phyloP scores from a whole-genome alignment of 352 stramenopile genomes.

The Pythium vanterpoolii region DNA sequence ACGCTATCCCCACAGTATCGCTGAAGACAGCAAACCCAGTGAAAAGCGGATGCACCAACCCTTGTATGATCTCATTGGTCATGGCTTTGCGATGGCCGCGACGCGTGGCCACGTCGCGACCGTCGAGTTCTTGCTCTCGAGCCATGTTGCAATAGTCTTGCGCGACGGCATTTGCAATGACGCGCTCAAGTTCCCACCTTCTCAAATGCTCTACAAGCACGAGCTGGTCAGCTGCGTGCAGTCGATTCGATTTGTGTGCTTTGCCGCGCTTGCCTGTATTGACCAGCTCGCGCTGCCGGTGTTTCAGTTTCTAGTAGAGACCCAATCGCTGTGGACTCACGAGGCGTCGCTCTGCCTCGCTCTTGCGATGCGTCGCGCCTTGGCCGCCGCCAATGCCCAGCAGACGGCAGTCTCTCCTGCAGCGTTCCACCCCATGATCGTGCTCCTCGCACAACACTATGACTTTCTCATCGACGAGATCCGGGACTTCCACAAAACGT shows the following conservation, averaged over 20 bases:
- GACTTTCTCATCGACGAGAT: slow-evolving; percentile 21
- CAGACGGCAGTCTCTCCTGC: not conserved
- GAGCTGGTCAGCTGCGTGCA: slow-evolving; percentile 11
- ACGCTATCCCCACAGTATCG: slow-evolving; percentile 12
- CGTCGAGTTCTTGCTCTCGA: slow-evolving; percentile 23
- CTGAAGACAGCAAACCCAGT: not conserved
- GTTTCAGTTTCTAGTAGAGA: slow-evolving; percentile 20
- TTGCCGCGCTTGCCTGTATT: slow-evolving; percentile 21
- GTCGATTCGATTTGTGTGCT: slow-evolving; percentile 21
- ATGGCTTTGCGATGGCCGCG: slow-evolving; percentile 11
- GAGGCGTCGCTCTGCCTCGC: slow-evolving; percentile 21
- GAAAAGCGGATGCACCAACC: slow-evolving; percentile 8
- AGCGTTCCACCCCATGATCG: slow-evolving; percentile 23
- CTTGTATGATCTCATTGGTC: slow-evolving; percentile 20
- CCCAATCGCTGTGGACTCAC: slow-evolving; percentile 10
- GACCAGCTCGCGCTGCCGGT: slow-evolving; percentile 15
- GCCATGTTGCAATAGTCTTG: slow-evolving; percentile 2
- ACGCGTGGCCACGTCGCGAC: slow-evolving; percentile 14
- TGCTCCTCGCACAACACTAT: slow-evolving; percentile 18
- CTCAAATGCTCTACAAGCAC: not conserved
- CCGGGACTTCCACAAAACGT: slow-evolving; percentile 17
- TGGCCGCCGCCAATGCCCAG: not conserved
- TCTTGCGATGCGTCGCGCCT: slow-evolving; percentile 20
- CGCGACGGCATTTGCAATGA: slow-evolving; percentile 19
- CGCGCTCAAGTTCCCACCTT: slow-evolving; percentile 8